phyloP scores from a whole-genome alignment of 768 basidiomycete species.

The Pisolithus sp. region DNA sequence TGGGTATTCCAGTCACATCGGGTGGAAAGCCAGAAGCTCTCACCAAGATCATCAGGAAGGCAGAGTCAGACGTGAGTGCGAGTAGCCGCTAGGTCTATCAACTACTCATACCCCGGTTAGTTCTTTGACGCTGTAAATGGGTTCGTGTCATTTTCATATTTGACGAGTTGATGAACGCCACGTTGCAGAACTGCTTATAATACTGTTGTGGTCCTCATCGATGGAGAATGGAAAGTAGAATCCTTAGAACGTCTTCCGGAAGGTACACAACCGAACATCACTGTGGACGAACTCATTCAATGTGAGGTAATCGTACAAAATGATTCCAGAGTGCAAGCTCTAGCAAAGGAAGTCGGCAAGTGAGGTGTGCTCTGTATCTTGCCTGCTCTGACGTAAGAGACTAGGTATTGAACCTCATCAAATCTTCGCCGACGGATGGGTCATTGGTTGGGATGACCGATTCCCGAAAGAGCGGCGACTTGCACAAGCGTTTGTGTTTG shows the following conservation, averaged over 20 bases:
- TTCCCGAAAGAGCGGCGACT: conserved; percentile 65
- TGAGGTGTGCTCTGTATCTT: neutral
- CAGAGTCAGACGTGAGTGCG: conserved; percentile 67
- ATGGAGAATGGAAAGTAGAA: conserved; percentile 56
- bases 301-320: conserved; percentile 69
- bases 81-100: neutral
- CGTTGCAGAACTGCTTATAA: conserved; percentile 45
- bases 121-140: conserved; percentile 74
- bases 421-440: conserved; percentile 82
- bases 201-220: conserved; percentile 43
- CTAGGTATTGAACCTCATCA: conserved; percentile 66
- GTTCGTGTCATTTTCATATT: conserved; percentile 30
- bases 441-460: conserved; percentile 83
- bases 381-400: neutral
- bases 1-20: conserved; percentile 65
- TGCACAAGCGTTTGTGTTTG: conserved; percentile 80
- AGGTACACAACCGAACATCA: conserved; percentile 73
- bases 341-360: conserved; percentile 74
- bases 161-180: conserved; percentile 13
- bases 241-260: conserved; percentile 53
- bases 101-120: conserved; percentile 31
- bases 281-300: conserved; percentile 71
- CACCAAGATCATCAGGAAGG: conserved; percentile 54
- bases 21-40: conserved; percentile 51
- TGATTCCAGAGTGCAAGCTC: conserved; percentile 56